Conservation (phyloP, 2,329 filamentous ascomycete genomes). For the Colletotrichum acutatum region DNA sequence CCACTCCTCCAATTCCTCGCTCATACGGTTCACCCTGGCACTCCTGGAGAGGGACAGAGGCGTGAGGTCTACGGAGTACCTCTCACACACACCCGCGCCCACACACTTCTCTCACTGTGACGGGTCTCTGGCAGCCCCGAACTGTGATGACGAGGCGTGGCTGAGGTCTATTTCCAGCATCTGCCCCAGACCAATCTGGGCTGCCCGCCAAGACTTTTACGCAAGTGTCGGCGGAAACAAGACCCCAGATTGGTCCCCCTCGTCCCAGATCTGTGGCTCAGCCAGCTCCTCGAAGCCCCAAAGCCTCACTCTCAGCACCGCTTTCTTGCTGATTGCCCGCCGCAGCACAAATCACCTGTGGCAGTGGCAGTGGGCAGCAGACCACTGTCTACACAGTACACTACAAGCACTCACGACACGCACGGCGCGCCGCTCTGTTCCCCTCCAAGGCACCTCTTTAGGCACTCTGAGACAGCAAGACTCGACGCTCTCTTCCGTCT, state of each 20-base stretch:
- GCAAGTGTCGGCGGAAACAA: background rate
- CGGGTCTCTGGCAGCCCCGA: slow-evolving; percentile 18
- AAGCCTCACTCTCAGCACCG: slow-evolving; percentile 31
- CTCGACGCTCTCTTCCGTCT: slow-evolving; percentile 10
- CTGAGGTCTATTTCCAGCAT: slow-evolving; percentile 29
- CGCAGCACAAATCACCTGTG: background rate
- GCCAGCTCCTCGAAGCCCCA: background rate
- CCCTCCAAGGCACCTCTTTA: slow-evolving; percentile 1
- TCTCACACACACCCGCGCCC: slow-evolving; percentile 3
- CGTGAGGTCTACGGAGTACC: too few relatives aligned
- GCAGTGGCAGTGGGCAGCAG: background rate
- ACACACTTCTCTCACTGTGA: slow-evolving; percentile 3
- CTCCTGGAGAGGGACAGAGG: too few relatives aligned
- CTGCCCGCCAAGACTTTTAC: background rate
- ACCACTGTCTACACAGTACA: background rate
- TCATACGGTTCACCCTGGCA: background rate
- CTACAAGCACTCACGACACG: background rate
- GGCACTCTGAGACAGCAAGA: slow-evolving; percentile 11
- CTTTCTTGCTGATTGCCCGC: background rate
- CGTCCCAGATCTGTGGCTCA: slow-evolving; percentile 32
- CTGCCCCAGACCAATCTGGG: slow-evolving; percentile 8
- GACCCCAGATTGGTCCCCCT: slow-evolving; percentile 10
- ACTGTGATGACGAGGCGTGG: slow-evolving; percentile 54
- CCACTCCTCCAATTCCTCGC: background rate
- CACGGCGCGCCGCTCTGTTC: slow-evolving; percentile 26